phyloP scores from a whole-genome alignment of 2,329 filamentous ascomycete species.

The Zelopaecilomyces penicillatus region DNA sequence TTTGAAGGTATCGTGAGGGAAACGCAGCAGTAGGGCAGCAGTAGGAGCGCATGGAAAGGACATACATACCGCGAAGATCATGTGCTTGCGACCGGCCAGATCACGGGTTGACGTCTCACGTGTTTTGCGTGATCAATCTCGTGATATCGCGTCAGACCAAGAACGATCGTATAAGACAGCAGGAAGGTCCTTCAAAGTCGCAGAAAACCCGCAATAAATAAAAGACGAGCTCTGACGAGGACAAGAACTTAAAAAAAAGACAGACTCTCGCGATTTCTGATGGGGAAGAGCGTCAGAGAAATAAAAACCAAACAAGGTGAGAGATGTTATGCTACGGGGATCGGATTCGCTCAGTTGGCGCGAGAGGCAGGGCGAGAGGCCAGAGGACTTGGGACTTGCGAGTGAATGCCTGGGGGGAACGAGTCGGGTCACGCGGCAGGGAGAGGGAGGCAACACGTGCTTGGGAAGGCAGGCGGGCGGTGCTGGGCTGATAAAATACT shows the following conservation, averaged over 20 bases:
- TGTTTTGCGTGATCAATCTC: conserved; percentile 39
- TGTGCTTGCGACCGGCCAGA: conserved; percentile 32
- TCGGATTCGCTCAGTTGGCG: neutral
- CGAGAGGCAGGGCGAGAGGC: conserved; percentile 2
- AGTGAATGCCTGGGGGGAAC: conserved; percentile 11
- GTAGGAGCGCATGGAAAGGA: conserved; percentile 14
- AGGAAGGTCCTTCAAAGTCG: conserved; percentile 3
- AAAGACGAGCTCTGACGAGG: neutral
- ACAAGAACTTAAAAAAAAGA: neutral
- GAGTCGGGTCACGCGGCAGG: conserved; percentile 31
- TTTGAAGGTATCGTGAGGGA: conserved; percentile 11
- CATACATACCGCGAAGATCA: conserved; percentile 38
- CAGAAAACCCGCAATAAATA: conserved; percentile 9
- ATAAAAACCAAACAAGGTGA: conserved; percentile 1
- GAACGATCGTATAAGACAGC: conserved; percentile 22
- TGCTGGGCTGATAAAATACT: conserved; percentile 20
- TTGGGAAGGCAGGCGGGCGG: conserved; percentile 22
- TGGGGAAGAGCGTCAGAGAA: neutral
- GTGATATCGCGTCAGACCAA: conserved; percentile 36
- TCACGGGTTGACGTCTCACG: conserved; percentile 38
- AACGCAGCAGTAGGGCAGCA: conserved; percentile 14
- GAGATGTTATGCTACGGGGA: conserved; percentile 8
- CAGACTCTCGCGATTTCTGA: neutral
- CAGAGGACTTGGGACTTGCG: conserved; percentile 12
- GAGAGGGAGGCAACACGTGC: conserved; percentile 32